Evolutionary conservation across 2,329 filamentous ascomycete genomes (phyloP).

Genomic region (Venturiaceae sp.): DNA sequence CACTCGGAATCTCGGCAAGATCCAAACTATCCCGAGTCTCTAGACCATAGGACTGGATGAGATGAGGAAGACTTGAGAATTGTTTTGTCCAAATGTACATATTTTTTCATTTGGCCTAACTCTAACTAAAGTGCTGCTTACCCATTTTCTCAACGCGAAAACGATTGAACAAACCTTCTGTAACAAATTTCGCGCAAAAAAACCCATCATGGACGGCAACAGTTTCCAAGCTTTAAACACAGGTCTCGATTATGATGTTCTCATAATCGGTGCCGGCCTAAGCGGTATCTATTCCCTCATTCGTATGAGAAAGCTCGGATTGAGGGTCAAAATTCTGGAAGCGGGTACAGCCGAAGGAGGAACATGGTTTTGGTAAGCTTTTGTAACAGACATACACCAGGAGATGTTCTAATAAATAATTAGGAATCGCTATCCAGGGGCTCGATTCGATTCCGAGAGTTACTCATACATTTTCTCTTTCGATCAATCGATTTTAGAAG

Average conservation of each 20-base stretch:
- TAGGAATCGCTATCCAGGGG: conserved; percentile 27
- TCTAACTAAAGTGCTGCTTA: too few relatives aligned
- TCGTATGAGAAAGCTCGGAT: conserved; percentile 15
- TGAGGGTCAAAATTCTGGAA: conserved; percentile 29
- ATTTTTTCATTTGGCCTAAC: too few relatives aligned
- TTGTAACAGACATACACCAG: too few relatives aligned
- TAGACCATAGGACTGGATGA: background rate
- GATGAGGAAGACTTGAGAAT: background rate
- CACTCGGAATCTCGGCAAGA: background rate
- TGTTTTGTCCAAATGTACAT: too few relatives aligned
- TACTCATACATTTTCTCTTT: conserved; percentile 22
- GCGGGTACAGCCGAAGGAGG: conserved; percentile 38
- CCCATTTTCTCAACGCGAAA: too few relatives aligned
- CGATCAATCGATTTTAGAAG: conserved; percentile 21
- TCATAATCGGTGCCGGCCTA: conserved; percentile 20
- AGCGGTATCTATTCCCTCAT: conserved; percentile 19
- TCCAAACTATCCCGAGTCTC: background rate
- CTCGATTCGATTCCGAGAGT: conserved; percentile 7
- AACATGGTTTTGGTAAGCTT: conserved; percentile 41
- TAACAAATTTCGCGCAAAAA: too few relatives aligned
- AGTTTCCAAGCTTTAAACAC: too few relatives aligned
- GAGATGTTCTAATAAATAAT: too few relatives aligned
- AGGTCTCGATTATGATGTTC: too few relatives aligned
- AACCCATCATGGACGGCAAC: too few relatives aligned
- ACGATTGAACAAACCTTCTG: too few relatives aligned